Evolutionary conservation across 2,329 filamentous ascomycete genomes (phyloP).

Genomic region (Drechmeria coniospora): DNA sequence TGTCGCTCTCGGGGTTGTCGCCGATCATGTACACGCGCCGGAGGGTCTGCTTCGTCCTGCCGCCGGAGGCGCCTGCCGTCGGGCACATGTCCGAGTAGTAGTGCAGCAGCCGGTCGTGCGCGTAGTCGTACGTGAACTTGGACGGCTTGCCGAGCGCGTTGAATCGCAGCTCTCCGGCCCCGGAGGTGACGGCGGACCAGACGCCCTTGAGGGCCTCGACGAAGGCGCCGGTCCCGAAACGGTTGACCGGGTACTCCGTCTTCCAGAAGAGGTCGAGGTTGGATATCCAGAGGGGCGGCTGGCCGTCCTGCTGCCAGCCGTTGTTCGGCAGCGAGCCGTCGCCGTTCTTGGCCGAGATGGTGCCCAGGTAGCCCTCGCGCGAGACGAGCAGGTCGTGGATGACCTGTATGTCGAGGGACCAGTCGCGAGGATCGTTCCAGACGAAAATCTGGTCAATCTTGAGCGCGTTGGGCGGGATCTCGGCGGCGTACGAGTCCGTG

Average conservation of each 20-base stretch:
- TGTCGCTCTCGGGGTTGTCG: slow-evolving; percentile 80
- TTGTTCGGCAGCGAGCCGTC: slow-evolving; percentile 46
- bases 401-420: slow-evolving; percentile 78
- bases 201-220: slow-evolving; percentile 66
- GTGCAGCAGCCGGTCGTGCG: slow-evolving; percentile 54
- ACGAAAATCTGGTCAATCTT: slow-evolving; percentile 86
- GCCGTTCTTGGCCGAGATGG: slow-evolving; percentile 59
- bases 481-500: slow-evolving; percentile 15
- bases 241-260: slow-evolving; percentile 66
- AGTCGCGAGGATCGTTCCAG: slow-evolving; percentile 92
- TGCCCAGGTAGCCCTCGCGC: slow-evolving; percentile 63
- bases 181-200: slow-evolving; percentile 54
- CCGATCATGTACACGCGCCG: slow-evolving; percentile 86
- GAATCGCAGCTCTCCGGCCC: slow-evolving; percentile 42
- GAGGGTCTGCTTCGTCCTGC: slow-evolving; percentile 42
- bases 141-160: slow-evolving; percentile 74
- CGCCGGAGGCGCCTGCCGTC: slow-evolving; percentile 5
- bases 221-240: slow-evolving; percentile 86
- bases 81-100: slow-evolving; percentile 13
- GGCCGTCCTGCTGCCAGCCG: slow-evolving; percentile 70
- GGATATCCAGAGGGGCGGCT: slow-evolving; percentile 72
- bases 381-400: slow-evolving; percentile 75
- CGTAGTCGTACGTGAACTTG: slow-evolving; percentile 64
- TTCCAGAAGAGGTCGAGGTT: slow-evolving; percentile 89
- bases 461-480: slow-evolving; percentile 29